Evolutionary conservation across 2,329 filamentous ascomycete genomes (phyloP).

Genomic region (Fusarium succisae): DNA sequence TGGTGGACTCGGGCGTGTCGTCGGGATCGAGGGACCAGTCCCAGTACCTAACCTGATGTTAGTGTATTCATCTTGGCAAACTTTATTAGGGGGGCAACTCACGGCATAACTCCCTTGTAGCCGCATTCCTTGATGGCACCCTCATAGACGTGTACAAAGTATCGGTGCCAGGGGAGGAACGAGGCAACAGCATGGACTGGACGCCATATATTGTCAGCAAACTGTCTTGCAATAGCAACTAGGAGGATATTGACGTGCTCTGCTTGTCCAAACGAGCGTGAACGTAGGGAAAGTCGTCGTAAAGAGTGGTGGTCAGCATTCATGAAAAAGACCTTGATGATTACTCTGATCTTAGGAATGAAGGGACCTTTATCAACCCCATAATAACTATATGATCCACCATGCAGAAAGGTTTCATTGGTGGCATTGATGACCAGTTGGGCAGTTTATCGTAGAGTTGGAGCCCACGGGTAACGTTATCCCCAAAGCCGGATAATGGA

Average conservation of each 20-base stretch:
- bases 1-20: neutral
- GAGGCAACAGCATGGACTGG: neutral
- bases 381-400: too few relatives aligned
- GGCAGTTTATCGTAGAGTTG: accelerated
- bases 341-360: too few relatives aligned
- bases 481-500: neutral
- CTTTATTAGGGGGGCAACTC: neutral
- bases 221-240: accelerated
- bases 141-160: neutral
- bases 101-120: neutral
- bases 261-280: neutral
- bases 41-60: accelerated
- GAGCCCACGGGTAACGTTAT: neutral
- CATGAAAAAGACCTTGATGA: too few relatives aligned
- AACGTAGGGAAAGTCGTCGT: neutral
- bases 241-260: accelerated
- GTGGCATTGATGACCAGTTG: too few relatives aligned
- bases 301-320: neutral
- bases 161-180: neutral
- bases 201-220: neutral
- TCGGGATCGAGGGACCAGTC: neutral
- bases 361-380: accelerated
- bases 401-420: too few relatives aligned
- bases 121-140: neutral
- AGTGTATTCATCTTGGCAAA: neutral